Percentiles rank a stretch among this genome's conserved stretches.
Evolutionary conservation across 2,329 filamentous ascomycete species (phyloP).

Genomic region (Apiospora rasikravindrae): DNA sequence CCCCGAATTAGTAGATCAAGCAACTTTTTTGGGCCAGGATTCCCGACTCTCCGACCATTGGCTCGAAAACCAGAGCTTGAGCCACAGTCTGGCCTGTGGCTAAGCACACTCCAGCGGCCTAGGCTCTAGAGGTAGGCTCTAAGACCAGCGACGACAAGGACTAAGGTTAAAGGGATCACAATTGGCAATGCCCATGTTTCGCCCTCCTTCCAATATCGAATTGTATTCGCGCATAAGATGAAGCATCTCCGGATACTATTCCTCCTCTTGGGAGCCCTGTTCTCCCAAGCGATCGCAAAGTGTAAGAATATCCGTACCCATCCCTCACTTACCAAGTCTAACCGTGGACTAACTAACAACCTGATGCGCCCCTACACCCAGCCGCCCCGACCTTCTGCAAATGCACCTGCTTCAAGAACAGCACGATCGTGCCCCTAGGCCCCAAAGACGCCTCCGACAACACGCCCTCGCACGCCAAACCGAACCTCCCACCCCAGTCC

Average conservation of each 20-base stretch:
- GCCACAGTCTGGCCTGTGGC: conserved; percentile 11
- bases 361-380: conserved; percentile 39
- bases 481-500: background rate
- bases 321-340: background rate
- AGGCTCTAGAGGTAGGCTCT: background rate
- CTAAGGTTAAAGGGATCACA: background rate
- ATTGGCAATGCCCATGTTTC: background rate
- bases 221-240: conserved; percentile 29
- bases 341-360: background rate
- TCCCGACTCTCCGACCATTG: background rate
- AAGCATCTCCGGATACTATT: conserved; percentile 35
- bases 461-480: conserved; percentile 22
- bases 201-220: background rate
- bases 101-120: background rate
- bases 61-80: conserved; percentile 18
- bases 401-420: conserved; percentile 73
- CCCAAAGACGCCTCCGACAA: conserved; percentile 40
- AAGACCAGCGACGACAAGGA: conserved; percentile 13
- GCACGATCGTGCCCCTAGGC: conserved; percentile 68
- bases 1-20: conserved; percentile 9
- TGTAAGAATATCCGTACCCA: conserved; percentile 42
- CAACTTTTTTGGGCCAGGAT: conserved; percentile 19
- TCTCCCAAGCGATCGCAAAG: conserved; percentile 43
- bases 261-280: conserved; percentile 37
- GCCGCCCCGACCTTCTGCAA: conserved; percentile 71